A percentile compares a stretch with the other conserved stretches of the same genome.
Evolutionary conservation across 495 filamentous ascomycete genomes (phyloP).

Genomic region (Talaromyces trachyspermus): DNA sequence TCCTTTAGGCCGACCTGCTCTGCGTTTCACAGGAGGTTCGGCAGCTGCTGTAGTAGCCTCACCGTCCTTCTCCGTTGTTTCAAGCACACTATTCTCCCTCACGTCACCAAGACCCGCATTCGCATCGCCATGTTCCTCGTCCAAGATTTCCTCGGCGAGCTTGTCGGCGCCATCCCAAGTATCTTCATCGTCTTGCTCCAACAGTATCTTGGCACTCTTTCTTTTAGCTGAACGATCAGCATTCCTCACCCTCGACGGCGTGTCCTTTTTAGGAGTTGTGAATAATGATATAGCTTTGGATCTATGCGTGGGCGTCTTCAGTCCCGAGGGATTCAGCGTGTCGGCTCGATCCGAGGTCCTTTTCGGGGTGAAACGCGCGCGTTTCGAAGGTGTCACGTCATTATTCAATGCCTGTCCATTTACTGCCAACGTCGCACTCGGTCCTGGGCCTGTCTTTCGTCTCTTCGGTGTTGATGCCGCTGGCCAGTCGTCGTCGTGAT

Average conservation of each 20-base stretch:
- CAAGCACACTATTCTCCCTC: slow-evolving; percentile 30
- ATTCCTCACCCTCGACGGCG: slow-evolving; percentile 53
- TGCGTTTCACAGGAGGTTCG: slow-evolving; percentile 47
- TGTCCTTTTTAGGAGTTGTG: slow-evolving; percentile 36
- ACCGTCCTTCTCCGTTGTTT: slow-evolving; percentile 28
- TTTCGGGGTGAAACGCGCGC: slow-evolving; percentile 29
- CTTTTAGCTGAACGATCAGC: slow-evolving; percentile 78
- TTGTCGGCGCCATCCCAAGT: slow-evolving; percentile 67
- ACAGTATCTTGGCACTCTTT: slow-evolving; percentile 70
- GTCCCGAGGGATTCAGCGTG: slow-evolving; percentile 32
- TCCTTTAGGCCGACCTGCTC: slow-evolving; percentile 51
- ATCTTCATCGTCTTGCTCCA: slow-evolving; percentile 66
- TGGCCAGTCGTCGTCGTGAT: slow-evolving; percentile 20
- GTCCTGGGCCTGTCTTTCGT: slow-evolving; percentile 16
- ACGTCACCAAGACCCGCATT: slow-evolving; percentile 29
- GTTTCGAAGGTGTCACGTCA: slow-evolving; percentile 23
- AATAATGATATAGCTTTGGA: slow-evolving; percentile 35
- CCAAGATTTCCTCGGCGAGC: slow-evolving; percentile 65
- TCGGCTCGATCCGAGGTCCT: slow-evolving; percentile 25
- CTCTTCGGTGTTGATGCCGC: slow-evolving; percentile 37
- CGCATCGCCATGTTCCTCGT: slow-evolving; percentile 33
- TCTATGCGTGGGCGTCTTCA: slow-evolving; percentile 38
- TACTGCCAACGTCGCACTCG: slow-evolving; percentile 18
- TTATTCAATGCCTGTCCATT: slow-evolving; percentile 20
- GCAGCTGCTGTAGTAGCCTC: slow-evolving; percentile 23